Evolutionary conservation across 805 yeast species (phyloP), one percentile per base, ranked within the genome.

Genomic region (Hanseniaspora lindneri): DNA sequence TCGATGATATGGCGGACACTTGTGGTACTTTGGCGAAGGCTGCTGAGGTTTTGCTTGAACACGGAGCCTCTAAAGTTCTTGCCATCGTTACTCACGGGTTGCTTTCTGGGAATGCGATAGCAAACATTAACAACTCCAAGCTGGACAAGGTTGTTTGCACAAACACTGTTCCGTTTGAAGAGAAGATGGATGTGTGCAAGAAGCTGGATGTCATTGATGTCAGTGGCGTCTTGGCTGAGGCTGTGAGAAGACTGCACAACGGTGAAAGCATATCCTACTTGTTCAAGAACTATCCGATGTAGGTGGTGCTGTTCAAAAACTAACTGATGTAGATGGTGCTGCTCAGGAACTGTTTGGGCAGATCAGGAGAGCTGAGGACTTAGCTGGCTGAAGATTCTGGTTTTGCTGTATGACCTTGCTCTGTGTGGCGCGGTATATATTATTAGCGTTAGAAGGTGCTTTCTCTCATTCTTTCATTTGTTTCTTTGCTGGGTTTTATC

Each of bases 1-100:
- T 89, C 29, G 98, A 89, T 64, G 98, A 89, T 63, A 92, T 89
- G 94, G 97, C 97, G 33, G 98, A 89, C 61, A 89, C 98, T 4
- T 89, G 97, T 67, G 97, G 98, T 35, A 89, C 98, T 2, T 70
- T 89, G 55, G 92, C 85, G 54, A 89, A 89, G 65, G 97, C 97
- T 1, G 89, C 95, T 10, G 94, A 89, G 53, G 78, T 88, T 5
- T 69, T 89, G 52, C 67, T 87, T 54, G 79, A 75, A 20, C 79
- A 85, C 55, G 84, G 87, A 27, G 97, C 98, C 3, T 71, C 75
- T 51, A 74, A 77, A 53, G 97, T 92, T 21, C 76, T 89, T 54
- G 95, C 97, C 11, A 81, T 92, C 44, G 96, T 89, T 10, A 89
- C 97, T 1, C 98, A 89, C 61, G 98, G 97, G 49, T 84, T 89